These are phyloP conservation scores for Exophiala phaeomuriformis DNA, from an alignment of 2,329 filamentous ascomycete genomes.

Conservation along the genomic window DNA sequence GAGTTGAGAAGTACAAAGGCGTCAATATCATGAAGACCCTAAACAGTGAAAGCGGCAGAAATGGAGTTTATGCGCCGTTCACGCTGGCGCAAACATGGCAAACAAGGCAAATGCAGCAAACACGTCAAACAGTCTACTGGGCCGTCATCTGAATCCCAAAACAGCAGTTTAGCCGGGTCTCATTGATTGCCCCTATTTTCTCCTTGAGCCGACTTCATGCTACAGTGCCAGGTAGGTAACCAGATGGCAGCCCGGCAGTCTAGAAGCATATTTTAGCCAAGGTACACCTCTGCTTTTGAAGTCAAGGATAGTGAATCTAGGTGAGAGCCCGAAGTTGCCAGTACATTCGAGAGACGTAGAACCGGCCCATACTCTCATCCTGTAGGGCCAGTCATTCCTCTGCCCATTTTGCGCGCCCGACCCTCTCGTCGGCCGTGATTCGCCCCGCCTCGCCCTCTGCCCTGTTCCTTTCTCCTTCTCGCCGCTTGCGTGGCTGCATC, in stretches of 20 bases:
- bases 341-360: no score
- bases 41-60: background rate
- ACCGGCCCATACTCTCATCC: background rate
- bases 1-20: no score
- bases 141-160: background rate
- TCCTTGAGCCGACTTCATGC: no score
- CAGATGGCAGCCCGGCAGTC: no score
- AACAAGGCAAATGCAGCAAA: background rate
- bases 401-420: constrained; percentile 26
- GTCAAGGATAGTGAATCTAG: no score
- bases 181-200: background rate
- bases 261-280: no score
- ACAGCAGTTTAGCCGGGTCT: constrained; percentile 8
- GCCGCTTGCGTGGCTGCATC: constrained; percentile 24
- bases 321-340: no score
- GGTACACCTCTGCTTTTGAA: no score
- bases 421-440: constrained; percentile 26
- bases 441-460: constrained; percentile 24
- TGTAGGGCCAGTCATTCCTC: constrained; percentile 24
- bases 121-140: background rate
- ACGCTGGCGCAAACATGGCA: background rate
- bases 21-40: no score
- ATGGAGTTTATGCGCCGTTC: background rate
- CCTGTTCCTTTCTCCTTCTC: constrained; percentile 25
- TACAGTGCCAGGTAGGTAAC: no score